These are phyloP conservation scores for Rhizopogon vesiculosus DNA, from an alignment of 768 basidiomycete genomes.

Conservation along the genomic window DNA sequence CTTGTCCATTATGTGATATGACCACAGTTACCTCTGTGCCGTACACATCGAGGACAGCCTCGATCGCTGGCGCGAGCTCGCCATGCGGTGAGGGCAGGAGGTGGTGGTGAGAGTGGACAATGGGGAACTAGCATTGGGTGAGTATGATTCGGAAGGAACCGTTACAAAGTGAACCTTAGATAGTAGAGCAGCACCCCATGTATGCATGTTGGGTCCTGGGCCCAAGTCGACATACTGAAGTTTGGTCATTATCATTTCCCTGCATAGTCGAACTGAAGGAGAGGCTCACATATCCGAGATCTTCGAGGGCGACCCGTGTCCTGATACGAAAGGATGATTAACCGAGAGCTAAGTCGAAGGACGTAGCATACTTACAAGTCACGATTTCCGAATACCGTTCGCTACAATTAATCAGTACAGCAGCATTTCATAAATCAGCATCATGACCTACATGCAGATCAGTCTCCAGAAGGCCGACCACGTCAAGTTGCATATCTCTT, in stretches of 20 bases:
- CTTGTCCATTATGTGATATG: constrained; percentile 92
- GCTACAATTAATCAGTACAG: constrained; percentile 30
- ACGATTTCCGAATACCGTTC: constrained; percentile 76
- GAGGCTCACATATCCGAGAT: constrained; percentile 72
- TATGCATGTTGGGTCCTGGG: constrained; percentile 83
- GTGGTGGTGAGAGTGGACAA: constrained; percentile 81
- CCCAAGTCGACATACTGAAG: constrained; percentile 81
- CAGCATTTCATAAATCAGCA: neutral
- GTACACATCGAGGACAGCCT: constrained; percentile 76
- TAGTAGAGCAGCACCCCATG: constrained; percentile 82
- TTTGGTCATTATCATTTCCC: neutral
- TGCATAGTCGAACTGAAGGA: neutral
- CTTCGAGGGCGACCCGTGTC: constrained; percentile 71
- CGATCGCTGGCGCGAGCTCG: constrained; percentile 87
- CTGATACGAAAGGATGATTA: constrained; percentile 30
- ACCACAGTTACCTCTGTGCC: constrained; percentile 77
- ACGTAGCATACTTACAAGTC: constrained; percentile 53
- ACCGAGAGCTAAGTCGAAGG: neutral
- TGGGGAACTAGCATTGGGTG: constrained; percentile 62
- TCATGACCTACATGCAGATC: constrained; percentile 66
- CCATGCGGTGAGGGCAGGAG: constrained; percentile 82
- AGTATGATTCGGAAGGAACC: neutral
- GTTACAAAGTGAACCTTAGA: constrained; percentile 53
- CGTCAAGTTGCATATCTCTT: constrained; percentile 83
- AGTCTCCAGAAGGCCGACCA: constrained; percentile 82